Conservation (phyloP, 192 early-diverging fungal genomes). For the Paraglomus occultum region DNA sequence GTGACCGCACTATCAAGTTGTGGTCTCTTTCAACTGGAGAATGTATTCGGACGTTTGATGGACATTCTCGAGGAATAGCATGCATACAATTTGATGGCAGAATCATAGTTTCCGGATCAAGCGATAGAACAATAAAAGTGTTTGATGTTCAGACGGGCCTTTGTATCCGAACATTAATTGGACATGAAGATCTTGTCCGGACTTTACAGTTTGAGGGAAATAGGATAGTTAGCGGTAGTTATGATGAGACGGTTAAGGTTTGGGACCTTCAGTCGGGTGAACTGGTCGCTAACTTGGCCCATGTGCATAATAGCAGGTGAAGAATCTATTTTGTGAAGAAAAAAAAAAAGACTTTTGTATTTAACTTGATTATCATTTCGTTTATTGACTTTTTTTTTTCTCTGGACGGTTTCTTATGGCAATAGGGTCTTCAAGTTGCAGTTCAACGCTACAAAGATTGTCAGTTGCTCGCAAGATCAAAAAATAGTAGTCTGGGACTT, state of each 20-base stretch:
- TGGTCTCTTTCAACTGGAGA: slow-evolving; percentile 77
- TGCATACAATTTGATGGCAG: slow-evolving; percentile 89
- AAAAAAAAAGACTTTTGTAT: background rate
- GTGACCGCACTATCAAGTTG: slow-evolving; percentile 81
- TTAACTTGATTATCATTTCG: background rate
- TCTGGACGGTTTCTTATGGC: background rate
- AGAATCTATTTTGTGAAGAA: background rate
- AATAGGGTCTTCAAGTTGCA: slow-evolving; percentile 76
- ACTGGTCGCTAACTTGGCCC: slow-evolving; percentile 52
- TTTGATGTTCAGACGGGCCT: slow-evolving; percentile 47
- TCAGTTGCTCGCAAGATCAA: slow-evolving; percentile 77
- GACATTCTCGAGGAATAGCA: slow-evolving; percentile 81
- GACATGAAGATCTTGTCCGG: slow-evolving; percentile 69
- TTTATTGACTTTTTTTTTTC: slow-evolving; percentile 5
- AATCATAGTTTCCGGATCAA: slow-evolving; percentile 80
- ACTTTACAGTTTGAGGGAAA: slow-evolving; percentile 66
- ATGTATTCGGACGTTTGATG: slow-evolving; percentile 62
- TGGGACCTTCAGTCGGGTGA: slow-evolving; percentile 77
- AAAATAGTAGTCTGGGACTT: slow-evolving; percentile 76
- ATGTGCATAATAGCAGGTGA: slow-evolving; percentile 58
- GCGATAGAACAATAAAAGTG: slow-evolving; percentile 75
- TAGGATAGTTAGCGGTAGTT: slow-evolving; percentile 81
- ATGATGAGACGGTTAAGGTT: slow-evolving; percentile 85
- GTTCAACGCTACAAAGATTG: slow-evolving; percentile 78
- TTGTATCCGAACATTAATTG: slow-evolving; percentile 45